Percentiles rank a stretch among this genome's conserved stretches.
Evolutionary conservation across 768 basidiomycete species (phyloP).

Genomic region (Suillus bovinus): DNA sequence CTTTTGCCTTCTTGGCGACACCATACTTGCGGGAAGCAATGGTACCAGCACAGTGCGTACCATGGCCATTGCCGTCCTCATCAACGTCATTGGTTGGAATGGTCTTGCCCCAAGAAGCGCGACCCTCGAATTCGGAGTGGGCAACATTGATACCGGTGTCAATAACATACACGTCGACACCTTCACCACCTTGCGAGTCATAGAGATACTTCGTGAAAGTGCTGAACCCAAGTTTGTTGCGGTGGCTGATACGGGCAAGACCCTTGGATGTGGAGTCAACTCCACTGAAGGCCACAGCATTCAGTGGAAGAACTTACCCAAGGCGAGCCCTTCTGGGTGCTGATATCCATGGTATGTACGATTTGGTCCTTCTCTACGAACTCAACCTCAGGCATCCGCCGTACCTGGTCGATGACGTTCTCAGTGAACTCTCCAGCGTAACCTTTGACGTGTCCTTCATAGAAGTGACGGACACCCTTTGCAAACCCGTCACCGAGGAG

Average conservation of each 20-base stretch:
- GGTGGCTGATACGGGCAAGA: constrained; percentile 92
- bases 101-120: constrained; percentile 92
- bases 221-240: constrained; percentile 66
- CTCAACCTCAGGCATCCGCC: constrained; percentile 84
- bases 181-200: constrained; percentile 73
- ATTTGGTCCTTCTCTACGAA: constrained; percentile 94
- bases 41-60: constrained; percentile 93
- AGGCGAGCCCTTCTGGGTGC: constrained; percentile 68
- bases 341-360: constrained; percentile 59
- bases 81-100: constrained; percentile 83
- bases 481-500: constrained; percentile 44
- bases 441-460: constrained; percentile 69
- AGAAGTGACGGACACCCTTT: constrained; percentile 72
- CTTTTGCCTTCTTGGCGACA: constrained; percentile 90
- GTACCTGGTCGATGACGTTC: constrained; percentile 69
- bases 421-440: constrained; percentile 82
- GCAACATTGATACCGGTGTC: constrained; percentile 88
- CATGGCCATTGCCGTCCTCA: constrained; percentile 94
- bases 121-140: constrained; percentile 87
- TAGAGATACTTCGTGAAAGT: constrained; percentile 88
- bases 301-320: constrained; percentile 60
- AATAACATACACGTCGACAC: constrained; percentile 89
- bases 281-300: background rate
- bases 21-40: constrained; percentile 94
- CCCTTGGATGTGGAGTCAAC: constrained; percentile 54